Conservation (phyloP, 73 alveolate species). For the Tetrahymena malaccensis region DNA sequence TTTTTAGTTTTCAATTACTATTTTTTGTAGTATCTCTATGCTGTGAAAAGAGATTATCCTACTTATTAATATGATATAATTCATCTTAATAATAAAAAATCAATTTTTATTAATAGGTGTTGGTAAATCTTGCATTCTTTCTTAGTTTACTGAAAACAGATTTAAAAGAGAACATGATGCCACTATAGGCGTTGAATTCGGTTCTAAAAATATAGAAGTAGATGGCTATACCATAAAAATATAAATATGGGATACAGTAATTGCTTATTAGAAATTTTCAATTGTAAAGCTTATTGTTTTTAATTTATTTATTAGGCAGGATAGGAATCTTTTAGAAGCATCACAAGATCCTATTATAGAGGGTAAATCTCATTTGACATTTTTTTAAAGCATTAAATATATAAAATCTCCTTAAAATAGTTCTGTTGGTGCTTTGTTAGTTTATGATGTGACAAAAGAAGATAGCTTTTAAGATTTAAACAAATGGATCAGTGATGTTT, state of each 20-base stretch:
- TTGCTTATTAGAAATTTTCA: slow-evolving; percentile 33
- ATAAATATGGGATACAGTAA: slow-evolving; percentile 72
- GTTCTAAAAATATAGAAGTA: slow-evolving; percentile 46
- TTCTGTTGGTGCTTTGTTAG: slow-evolving; percentile 47
- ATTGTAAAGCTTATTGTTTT: slow-evolving; percentile 4
- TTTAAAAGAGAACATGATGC: slow-evolving; percentile 52
- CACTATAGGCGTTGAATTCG: slow-evolving; percentile 66
- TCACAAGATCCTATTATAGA: slow-evolving; percentile 45
- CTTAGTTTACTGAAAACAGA: slow-evolving; percentile 53
- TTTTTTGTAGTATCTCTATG: background rate
- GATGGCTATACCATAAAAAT: slow-evolving; percentile 46
- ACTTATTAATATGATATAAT: background rate
- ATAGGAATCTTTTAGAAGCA: slow-evolving; percentile 38
- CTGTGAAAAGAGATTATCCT: background rate
- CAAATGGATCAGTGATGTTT: slow-evolving; percentile 43
- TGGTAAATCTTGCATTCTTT: slow-evolving; percentile 55
- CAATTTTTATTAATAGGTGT: slow-evolving; percentile 5
- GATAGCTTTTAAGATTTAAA: slow-evolving; percentile 39
- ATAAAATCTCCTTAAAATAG: background rate
- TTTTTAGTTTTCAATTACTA: background rate
- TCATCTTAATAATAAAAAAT: background rate
- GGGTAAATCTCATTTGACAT: slow-evolving; percentile 13
- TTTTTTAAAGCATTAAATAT: background rate
- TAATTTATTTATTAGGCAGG: slow-evolving; percentile 28
- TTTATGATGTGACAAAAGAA: slow-evolving; percentile 47